A percentile compares a stretch with the other conserved stretches of the same genome.
Evolutionary conservation across 768 basidiomycete genomes (phyloP).

Genomic region (Ramaria sp.): DNA sequence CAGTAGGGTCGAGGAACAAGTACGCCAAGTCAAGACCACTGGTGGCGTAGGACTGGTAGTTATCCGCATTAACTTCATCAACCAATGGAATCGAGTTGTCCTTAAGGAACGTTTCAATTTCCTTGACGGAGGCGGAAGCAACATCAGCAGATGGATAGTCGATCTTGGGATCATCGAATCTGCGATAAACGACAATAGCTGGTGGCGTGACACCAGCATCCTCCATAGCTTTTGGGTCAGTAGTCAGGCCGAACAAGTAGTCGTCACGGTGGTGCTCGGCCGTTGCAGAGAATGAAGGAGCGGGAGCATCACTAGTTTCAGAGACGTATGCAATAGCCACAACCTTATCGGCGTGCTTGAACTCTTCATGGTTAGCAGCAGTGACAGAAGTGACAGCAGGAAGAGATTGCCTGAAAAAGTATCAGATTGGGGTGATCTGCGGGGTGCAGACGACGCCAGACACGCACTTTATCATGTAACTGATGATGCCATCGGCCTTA

Average conservation of each 20-base stretch:
- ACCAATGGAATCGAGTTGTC: conserved; percentile 80
- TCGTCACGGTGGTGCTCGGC: conserved; percentile 88
- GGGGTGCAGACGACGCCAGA: not conserved
- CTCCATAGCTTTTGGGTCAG: conserved; percentile 56
- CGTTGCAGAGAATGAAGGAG: conserved; percentile 61
- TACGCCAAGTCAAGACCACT: conserved; percentile 87
- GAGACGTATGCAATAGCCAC: conserved; percentile 81
- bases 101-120: conserved; percentile 68
- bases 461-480: conserved; percentile 91
- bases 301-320: conserved; percentile 58
- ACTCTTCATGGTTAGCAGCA: conserved; percentile 64
- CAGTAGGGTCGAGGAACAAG: conserved; percentile 80
- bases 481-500: conserved; percentile 91
- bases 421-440: not conserved
- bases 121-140: conserved; percentile 38
- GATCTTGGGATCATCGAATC: conserved; percentile 74
- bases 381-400: conserved; percentile 87
- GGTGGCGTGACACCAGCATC: conserved; percentile 71
- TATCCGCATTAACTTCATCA: conserved; percentile 89
- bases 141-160: conserved; percentile 54
- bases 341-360: conserved; percentile 81
- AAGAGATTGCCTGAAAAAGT: conserved; percentile 60
- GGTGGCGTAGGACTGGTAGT: conserved; percentile 75
- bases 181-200: conserved; percentile 83
- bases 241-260: conserved; percentile 83